phyloP scores from a whole-genome alignment of 2,329 filamentous ascomycete genomes.

The Fusarium ambrosium region DNA sequence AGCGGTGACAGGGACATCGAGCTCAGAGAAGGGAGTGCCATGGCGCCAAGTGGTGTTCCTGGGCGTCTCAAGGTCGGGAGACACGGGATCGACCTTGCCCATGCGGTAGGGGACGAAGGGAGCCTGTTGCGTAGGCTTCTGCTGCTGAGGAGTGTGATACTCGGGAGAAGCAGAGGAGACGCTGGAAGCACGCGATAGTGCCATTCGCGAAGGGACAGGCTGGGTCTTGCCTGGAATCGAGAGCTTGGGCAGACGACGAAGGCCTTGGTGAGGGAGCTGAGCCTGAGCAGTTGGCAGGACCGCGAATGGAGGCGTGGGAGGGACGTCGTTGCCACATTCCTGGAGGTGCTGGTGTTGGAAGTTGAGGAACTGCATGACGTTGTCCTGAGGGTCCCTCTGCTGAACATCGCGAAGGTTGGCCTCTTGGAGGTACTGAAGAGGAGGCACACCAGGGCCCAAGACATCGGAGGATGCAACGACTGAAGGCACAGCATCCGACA shows the following conservation, averaged over 20 bases:
- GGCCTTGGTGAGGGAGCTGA: conserved; percentile 64
- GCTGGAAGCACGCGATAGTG: conserved; percentile 48
- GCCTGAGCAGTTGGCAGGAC: conserved; percentile 59
- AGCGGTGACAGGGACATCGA: conserved; percentile 87
- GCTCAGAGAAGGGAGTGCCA: conserved; percentile 89
- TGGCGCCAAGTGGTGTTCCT: conserved; percentile 74
- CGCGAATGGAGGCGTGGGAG: conserved; percentile 78
- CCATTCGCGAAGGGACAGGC: conserved; percentile 43
- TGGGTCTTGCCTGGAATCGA: conserved; percentile 65
- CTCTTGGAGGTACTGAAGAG: conserved; percentile 80
- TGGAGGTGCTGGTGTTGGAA: conserved; percentile 76
- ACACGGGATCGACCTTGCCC: conserved; percentile 64
- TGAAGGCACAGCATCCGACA: conserved; percentile 83
- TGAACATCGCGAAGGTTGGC: conserved; percentile 78
- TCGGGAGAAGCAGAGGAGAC: conserved; percentile 45
- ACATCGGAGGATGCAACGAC: conserved; percentile 93
- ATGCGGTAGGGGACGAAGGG: conserved; percentile 65
- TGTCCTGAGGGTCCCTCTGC: conserved; percentile 87
- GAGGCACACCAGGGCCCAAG: conserved; percentile 78
- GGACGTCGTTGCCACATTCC: conserved; percentile 64
- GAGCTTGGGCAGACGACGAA: conserved; percentile 73
- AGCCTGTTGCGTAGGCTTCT: conserved; percentile 41
- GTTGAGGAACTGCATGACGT: conserved; percentile 89
- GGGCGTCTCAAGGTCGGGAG: conserved; percentile 70
- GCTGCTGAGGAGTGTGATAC: conserved; percentile 42